Base-by-base conservation (phyloP, 805 yeast species). In the Candida sanyiensis region DNA sequence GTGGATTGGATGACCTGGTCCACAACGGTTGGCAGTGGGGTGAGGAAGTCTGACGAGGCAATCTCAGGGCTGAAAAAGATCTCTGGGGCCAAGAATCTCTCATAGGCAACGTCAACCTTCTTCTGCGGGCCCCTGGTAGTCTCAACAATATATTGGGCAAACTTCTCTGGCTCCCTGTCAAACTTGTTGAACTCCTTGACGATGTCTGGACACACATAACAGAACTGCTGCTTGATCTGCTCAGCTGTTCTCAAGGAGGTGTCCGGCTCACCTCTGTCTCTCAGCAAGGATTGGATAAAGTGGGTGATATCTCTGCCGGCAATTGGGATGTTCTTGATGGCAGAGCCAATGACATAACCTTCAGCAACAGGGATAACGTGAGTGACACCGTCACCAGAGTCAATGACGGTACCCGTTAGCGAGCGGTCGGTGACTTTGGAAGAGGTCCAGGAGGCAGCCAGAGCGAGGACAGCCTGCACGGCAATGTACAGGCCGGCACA, bases 351-450 rank as follows among this genome's bases (percentile, higher is more conserved):
- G 24, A 93, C 98, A 59, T 93, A 93, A 43, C 99, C 99, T 66
- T 93, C 98, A 20, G 98, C 97, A 25, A 93, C 99, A 12, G 99
- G 97, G 47, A 93, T 93, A 33, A 93, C 97, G 62, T 93, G 99
- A 10, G 43, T 39, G 25, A 39, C 43, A 65, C 97, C 97, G 61
- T 90, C 98, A 67, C 98, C 98, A 3, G 94, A 82, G 60, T 93
- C 98, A 53, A 93, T 90, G 49, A 93, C 99, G 0, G 97, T 93
- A 63, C 99, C 99, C 7, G 98, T 93, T 52, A 93, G 71, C 2
- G 97, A 87, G 63, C 97, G 79, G 57, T 90, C 98, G 44, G 80
- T 81, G 22, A 88, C 97, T 59, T 93, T 93, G 13, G 95, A 79
- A 11, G 96, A 85, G 5, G 98, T 90, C 99, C 99, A 93, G 7